Evolutionary conservation across 805 yeast genomes (phyloP), one percentile per base, ranked within the genome.

Genomic region (Nakazawaea ambrosiae): DNA sequence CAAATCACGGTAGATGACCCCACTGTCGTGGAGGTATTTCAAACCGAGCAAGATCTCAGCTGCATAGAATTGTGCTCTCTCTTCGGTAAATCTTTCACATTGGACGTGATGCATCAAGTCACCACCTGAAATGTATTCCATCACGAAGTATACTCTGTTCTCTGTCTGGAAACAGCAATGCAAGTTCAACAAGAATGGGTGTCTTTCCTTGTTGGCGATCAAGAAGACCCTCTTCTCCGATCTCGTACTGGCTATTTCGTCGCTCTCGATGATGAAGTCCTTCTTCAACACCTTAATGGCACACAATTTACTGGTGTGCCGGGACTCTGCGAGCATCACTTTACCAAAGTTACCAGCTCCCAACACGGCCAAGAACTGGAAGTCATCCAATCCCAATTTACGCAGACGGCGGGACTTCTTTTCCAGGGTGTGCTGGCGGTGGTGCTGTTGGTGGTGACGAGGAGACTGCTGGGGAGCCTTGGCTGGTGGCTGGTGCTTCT

Each of bases 61-160:
- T 2, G 98, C 97, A 58, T 92, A 92, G 55, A 89, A 92, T 60
- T 92, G 94, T 8, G 98, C 99, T 49, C 97, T 73, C 47, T 83
- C 77, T 14, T 89, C 81, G 2, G 96, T 79, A 53, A 92, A 83
- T 51, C 90, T 73, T 42, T 84, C 83, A 53, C 87, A 86, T 61
- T 92, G 98, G 51, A 92, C 94, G 58, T 92, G 99, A 95, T 96
- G 89, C 98, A 92, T 92, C 53, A 92, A 72, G 64, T 92, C 99
- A 58, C 99, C 99, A 42, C 98, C 99, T 16, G 94, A 80, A 36
- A 92, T 81, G 55, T 88, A 92, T 59, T 92, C 97, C 99, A 92
- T 92, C 12, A 95, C 98, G 63, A 92, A 92, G 59, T 92, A 92
- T 29, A 92, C 84, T 55, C 98, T 77, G 55, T 94, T 92, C 49